Conservation (phyloP, 345 rosid species). For the Eucalyptus urophylla region DNA sequence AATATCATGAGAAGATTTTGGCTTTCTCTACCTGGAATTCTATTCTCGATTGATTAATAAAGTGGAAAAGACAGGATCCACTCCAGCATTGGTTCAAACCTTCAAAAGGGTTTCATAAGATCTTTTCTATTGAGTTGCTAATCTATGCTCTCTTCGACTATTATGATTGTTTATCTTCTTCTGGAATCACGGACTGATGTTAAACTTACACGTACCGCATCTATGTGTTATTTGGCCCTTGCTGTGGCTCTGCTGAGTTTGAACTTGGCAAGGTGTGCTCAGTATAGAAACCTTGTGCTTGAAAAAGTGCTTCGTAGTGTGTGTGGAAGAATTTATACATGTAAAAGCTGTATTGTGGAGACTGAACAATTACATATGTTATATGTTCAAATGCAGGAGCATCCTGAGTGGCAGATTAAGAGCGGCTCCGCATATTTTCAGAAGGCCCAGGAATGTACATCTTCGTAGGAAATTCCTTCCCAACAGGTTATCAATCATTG, state of each 20-base stretch:
- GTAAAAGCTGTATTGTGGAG: not conserved
- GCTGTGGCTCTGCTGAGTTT: fast-evolving
- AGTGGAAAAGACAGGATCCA: no score
- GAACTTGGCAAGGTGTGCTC: no score
- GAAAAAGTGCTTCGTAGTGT: no score
- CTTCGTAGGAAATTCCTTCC: no score
- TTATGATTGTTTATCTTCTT: not conserved
- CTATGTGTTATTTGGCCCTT: no score
- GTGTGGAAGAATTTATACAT: not conserved
- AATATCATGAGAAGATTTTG: no score
- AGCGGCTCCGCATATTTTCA: no score
- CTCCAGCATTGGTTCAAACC: not conserved
- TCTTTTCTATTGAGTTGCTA: not conserved
- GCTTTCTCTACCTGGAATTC: not conserved
- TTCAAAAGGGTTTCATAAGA: not conserved
- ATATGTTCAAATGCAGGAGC: not conserved
- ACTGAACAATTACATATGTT: no score
- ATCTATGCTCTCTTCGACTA: not conserved
- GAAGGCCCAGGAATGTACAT: no score
- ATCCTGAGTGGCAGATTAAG: not conserved
- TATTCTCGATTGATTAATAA: not conserved
- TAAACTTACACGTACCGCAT: not conserved
- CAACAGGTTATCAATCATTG: no score
- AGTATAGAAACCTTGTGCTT: no score
- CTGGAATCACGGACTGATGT: not conserved